A percentile compares a stretch with the other conserved stretches of the same genome.
These are phyloP conservation scores for Aspergillus ochraceoroseus DNA, from an alignment of 2,329 filamentous ascomycete species.

Conservation along the genomic window DNA sequence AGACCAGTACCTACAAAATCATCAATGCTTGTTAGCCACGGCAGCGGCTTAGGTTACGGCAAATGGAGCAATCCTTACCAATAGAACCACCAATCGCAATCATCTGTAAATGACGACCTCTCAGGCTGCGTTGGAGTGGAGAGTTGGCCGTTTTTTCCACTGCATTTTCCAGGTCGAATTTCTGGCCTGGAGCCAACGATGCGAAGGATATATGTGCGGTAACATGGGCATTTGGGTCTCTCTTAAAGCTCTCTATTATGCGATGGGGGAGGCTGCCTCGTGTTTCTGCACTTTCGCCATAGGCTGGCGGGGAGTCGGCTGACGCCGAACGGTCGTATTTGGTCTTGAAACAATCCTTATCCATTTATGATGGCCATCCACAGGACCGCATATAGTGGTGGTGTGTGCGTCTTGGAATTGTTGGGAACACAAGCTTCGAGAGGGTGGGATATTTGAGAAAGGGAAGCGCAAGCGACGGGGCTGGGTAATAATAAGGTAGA, in stretches of 20 bases:
- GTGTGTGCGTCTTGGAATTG: background rate
- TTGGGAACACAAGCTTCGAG: too few relatives aligned
- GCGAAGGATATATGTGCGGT: constrained; percentile 37
- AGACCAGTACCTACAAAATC: constrained; percentile 65
- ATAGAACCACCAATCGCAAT: constrained; percentile 94
- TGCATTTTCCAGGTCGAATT: constrained; percentile 60
- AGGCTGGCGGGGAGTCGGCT: constrained; percentile 27
- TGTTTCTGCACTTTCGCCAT: constrained; percentile 30
- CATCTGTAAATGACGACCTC: constrained; percentile 88
- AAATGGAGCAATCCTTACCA: constrained; percentile 45
- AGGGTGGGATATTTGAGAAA: too few relatives aligned
- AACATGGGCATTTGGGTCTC: constrained; percentile 42
- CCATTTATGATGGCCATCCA: constrained; percentile 24
- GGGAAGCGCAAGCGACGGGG: too few relatives aligned
- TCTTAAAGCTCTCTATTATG: constrained; percentile 43
- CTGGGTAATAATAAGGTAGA: too few relatives aligned
- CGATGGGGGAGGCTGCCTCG: constrained; percentile 26
- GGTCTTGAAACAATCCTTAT: constrained; percentile 30
- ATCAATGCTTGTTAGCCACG: too few relatives aligned
- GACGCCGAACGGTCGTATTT: constrained; percentile 23
- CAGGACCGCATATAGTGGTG: background rate
- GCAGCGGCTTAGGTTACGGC: constrained; percentile 1
- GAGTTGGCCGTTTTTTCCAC: constrained; percentile 63
- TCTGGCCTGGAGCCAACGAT: constrained; percentile 53
- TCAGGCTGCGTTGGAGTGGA: constrained; percentile 69